Percentiles rank a stretch among this genome's conserved stretches.
These are phyloP conservation scores for Haplographium delicatum DNA, from an alignment of 495 filamentous ascomycete species.

Conservation along the genomic window DNA sequence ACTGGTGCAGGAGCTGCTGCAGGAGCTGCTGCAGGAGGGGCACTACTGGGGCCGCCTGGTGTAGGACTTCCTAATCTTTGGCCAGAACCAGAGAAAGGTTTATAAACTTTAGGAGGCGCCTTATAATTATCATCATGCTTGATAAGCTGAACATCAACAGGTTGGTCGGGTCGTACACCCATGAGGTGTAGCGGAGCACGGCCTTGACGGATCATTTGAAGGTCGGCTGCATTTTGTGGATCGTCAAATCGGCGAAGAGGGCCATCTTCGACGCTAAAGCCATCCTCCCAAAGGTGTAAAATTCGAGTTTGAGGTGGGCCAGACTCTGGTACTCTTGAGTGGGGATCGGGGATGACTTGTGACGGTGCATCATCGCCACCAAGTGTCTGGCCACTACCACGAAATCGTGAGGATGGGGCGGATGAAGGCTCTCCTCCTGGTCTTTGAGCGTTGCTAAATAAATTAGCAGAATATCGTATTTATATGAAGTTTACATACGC, in stretches of 20 bases:
- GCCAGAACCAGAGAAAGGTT: conserved; percentile 77
- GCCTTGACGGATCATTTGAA: conserved; percentile 80
- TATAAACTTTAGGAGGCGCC: conserved; percentile 77
- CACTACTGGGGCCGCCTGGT: conserved; percentile 49
- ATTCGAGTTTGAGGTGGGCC: conserved; percentile 41
- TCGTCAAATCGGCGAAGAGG: conserved; percentile 86
- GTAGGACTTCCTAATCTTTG: conserved; percentile 89
- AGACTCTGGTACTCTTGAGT: conserved; percentile 36
- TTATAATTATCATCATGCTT: conserved; percentile 82
- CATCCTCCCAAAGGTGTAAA: conserved; percentile 89
- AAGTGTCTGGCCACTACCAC: conserved; percentile 76
- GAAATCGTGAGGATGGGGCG: conserved; percentile 57
- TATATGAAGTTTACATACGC: conserved; percentile 46
- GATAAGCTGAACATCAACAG: conserved; percentile 84
- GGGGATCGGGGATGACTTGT: conserved; percentile 62
- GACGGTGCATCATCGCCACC: conserved; percentile 86
- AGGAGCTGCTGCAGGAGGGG: conserved; percentile 29
- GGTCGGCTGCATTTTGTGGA: conserved; percentile 72
- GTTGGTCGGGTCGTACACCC: conserved; percentile 78
- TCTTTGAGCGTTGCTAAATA: conserved; percentile 50
- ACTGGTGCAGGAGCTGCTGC: conserved; percentile 29
- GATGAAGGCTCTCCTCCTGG: conserved; percentile 46
- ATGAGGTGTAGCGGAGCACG: conserved; percentile 83
- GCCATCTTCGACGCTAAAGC: conserved; percentile 93
- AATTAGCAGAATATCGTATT: conserved; percentile 2